These are phyloP conservation scores for Quercus engelmannii DNA, from an alignment of 306 rosid genomes.

Conservation along the genomic window DNA sequence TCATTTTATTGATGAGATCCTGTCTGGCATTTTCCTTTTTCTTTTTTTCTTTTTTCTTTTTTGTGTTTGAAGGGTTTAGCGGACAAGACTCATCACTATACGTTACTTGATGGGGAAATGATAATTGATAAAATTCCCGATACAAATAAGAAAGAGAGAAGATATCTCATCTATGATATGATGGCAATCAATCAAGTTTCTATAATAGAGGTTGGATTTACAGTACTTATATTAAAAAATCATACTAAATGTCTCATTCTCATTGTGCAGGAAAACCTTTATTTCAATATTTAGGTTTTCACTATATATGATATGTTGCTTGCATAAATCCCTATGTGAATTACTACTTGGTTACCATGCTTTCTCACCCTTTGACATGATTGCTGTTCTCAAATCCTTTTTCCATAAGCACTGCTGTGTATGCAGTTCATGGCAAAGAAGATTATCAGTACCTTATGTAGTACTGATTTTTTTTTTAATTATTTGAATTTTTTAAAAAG, in stretches of 20 bases:
- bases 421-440: neutral
- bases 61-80: constrained; percentile 48
- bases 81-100: constrained; percentile 78
- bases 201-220: constrained; percentile 64
- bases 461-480: too few relatives aligned
- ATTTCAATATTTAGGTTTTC: neutral
- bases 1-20: constrained; percentile 26
- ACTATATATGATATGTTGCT: neutral
- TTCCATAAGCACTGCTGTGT: neutral
- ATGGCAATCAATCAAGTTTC: constrained; percentile 67
- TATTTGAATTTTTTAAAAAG: too few relatives aligned
- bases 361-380: neutral
- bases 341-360: neutral
- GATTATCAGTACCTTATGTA: too few relatives aligned
- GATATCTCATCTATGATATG: constrained; percentile 94
- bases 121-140: constrained; percentile 84
- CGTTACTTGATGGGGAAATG: constrained; percentile 97
- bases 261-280: neutral
- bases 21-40: constrained; percentile 24
- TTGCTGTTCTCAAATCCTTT: neutral
- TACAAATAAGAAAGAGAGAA: constrained; percentile 82
- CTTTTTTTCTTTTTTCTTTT: neutral
- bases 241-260: neutral
- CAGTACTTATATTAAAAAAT: neutral
- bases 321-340: neutral